Percentiles rank a stretch among this genome's conserved stretches.
These are phyloP conservation scores for Ceratocystis diversiconidia DNA, from an alignment of 2,329 filamentous ascomycete genomes.

Conservation along the genomic window DNA sequence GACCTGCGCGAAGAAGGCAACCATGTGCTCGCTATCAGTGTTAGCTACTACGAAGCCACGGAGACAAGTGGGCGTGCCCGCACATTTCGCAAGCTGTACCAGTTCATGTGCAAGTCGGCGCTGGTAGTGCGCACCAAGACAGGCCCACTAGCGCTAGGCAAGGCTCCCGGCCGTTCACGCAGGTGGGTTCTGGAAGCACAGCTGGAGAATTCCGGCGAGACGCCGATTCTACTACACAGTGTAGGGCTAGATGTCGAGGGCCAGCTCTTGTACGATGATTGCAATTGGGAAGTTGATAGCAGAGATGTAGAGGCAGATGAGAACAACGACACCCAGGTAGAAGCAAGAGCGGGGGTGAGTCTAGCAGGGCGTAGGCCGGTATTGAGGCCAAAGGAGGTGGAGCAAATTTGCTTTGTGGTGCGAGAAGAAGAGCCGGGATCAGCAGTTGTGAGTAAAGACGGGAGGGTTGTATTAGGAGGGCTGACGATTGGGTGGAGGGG, in stretches of 20 bases:
- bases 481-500: conserved; percentile 79
- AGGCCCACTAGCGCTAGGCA: conserved; percentile 38
- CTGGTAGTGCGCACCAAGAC: conserved; percentile 85
- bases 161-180: conserved; percentile 23
- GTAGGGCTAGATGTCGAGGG: conserved; percentile 41
- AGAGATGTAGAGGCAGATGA: neutral
- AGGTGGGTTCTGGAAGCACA: conserved; percentile 80
- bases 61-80: conserved; percentile 55
- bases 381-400: conserved; percentile 47
- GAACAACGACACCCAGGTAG: neutral
- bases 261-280: conserved; percentile 38
- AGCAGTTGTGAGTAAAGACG: conserved; percentile 34
- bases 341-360: neutral
- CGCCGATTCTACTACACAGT: conserved; percentile 61
- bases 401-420: conserved; percentile 52
- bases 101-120: conserved; percentile 84
- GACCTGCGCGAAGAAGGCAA: conserved; percentile 89
- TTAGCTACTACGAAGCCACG: conserved; percentile 84
- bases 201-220: conserved; percentile 85
- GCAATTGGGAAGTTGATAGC: conserved; percentile 40
- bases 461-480: conserved; percentile 58
- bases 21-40: conserved; percentile 83
- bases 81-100: conserved; percentile 89
- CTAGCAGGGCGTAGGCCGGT: conserved; percentile 33
- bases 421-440: conserved; percentile 30